Evolutionary conservation across 106 monocot species (phyloP).

Genomic region (Ottelia alismoides): DNA sequence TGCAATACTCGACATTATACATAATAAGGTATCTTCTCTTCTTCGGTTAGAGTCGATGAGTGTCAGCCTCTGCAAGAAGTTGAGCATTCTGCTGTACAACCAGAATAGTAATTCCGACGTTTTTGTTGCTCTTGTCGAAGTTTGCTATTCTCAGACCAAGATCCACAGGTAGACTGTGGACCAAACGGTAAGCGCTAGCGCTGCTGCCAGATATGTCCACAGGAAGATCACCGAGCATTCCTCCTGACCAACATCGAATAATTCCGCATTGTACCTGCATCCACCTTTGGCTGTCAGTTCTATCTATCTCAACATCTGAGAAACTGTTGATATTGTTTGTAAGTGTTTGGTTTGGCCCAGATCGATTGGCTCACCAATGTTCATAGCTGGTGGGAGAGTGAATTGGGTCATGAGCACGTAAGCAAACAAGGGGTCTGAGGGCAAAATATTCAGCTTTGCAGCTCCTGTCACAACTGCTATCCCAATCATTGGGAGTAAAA

Average conservation of each 20-base stretch:
- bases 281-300: not conserved
- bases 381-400: slow-evolving; percentile 53
- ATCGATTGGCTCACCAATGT: slow-evolving; percentile 25
- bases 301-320: not conserved
- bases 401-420: slow-evolving; percentile 44
- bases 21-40: no score
- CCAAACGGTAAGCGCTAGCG: no score
- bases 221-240: no score
- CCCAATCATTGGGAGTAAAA: slow-evolving; percentile 15
- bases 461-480: slow-evolving; percentile 29
- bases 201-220: no score
- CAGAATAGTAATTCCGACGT: no score
- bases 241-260: no score
- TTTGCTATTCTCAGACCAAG: slow-evolving; percentile 29
- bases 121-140: not conserved
- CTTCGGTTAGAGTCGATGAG: no score
- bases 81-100: no score
- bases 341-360: not conserved
- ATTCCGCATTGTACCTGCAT: slow-evolving; percentile 45
- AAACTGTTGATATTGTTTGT: no score
- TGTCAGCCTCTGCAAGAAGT: no score
- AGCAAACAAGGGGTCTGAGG: slow-evolving; percentile 42
- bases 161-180: no score
- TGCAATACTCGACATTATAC: no score
- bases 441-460: slow-evolving; percentile 28